Conservation (phyloP, 2,329 filamentous ascomycete genomes). For the Colletotrichum tropicicola region DNA sequence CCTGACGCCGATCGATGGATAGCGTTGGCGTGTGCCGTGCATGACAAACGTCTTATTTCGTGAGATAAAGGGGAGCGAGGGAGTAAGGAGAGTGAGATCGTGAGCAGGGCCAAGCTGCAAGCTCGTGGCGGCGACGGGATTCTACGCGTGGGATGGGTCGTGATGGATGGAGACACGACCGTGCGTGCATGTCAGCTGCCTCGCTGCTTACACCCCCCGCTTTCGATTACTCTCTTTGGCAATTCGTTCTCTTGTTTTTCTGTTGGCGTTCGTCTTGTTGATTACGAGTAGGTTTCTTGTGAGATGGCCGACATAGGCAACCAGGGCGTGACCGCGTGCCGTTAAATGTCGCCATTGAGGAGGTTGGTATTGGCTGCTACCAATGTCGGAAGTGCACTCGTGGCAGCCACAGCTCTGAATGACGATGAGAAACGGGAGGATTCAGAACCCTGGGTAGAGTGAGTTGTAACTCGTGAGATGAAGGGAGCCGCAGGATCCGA, state of each 20-base stretch:
- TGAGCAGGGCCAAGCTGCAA: constrained; percentile 1
- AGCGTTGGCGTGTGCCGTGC: constrained; percentile 1
- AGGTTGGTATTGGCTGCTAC: background rate
- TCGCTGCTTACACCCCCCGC: constrained; percentile 20
- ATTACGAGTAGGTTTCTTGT: background rate
- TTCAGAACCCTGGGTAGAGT: background rate
- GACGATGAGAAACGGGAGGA: background rate
- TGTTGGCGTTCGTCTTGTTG: background rate
- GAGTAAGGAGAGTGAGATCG: background rate
- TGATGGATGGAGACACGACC: background rate
- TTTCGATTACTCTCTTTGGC: background rate
- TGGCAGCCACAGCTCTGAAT: background rate
- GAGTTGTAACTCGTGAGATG: background rate
- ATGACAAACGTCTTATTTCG: background rate
- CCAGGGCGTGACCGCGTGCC: background rate
- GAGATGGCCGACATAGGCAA: background rate
- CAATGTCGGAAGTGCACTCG: background rate
- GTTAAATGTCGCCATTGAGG: background rate
- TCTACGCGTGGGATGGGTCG: background rate
- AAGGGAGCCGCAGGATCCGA: constrained; percentile 20
- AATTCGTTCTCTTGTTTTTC: background rate
- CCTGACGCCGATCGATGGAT: background rate
- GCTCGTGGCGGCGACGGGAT: background rate
- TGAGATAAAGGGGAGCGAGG: background rate
- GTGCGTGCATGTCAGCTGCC: constrained; percentile 23